phyloP scores from a whole-genome alignment of 306 rosid species.

The Cucumis hystrix region DNA sequence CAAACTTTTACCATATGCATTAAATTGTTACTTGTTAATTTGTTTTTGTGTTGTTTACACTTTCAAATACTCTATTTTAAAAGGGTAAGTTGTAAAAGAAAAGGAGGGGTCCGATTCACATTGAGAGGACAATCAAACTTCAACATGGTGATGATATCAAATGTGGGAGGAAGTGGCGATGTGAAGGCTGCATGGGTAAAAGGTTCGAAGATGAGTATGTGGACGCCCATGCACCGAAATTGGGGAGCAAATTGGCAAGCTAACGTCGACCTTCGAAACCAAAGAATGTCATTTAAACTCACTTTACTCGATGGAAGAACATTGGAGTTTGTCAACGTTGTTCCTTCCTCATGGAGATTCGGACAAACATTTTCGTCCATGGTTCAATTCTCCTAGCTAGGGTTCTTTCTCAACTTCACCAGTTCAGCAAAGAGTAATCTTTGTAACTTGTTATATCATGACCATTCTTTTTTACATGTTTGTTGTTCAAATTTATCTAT shows the following conservation, averaged over 20 bases:
- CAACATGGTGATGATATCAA: constrained; percentile 78
- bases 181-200: constrained; percentile 49
- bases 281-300: constrained; percentile 56
- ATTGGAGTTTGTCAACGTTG: constrained; percentile 32
- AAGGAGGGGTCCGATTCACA: constrained; percentile 77
- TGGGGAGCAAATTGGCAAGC: constrained; percentile 92
- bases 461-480: not conserved
- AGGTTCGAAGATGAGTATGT: constrained; percentile 28
- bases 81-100: constrained; percentile 63
- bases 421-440: not conserved
- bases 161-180: constrained; percentile 73
- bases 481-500: no score
- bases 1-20: no score
- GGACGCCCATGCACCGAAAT: constrained; percentile 71
- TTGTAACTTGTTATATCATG: not conserved
- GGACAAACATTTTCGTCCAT: constrained; percentile 68
- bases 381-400: constrained; percentile 34
- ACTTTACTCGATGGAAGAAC: constrained; percentile 42
- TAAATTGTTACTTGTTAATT: no score
- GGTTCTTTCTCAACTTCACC: not conserved
- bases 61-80: not conserved
- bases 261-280: constrained; percentile 39
- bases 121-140: constrained; percentile 58
- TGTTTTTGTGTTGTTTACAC: no score
- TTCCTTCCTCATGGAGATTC: constrained; percentile 66